A percentile compares a stretch with the other conserved stretches of the same genome.
These are phyloP conservation scores for Pichia kudriavzevii DNA, from an alignment of 1,139 yeast species.

Conservation along the genomic window DNA sequence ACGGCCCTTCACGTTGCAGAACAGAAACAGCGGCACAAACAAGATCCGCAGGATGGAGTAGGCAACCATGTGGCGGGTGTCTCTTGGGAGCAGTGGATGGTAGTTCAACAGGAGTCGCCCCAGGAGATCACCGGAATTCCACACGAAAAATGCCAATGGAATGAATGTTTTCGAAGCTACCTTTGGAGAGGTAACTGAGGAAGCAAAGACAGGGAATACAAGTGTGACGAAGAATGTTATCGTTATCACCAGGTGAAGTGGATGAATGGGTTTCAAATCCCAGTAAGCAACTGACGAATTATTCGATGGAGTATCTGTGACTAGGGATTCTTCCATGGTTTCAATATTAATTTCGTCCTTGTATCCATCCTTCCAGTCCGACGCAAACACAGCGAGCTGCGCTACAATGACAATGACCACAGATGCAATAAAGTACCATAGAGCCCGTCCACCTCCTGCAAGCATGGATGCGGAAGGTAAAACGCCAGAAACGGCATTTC, in stretches of 20 bases:
- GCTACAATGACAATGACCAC: constrained; percentile 51
- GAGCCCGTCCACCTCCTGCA: constrained; percentile 37
- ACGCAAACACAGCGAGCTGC: constrained; percentile 26
- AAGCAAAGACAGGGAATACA: constrained; percentile 86
- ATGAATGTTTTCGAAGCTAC: constrained; percentile 56
- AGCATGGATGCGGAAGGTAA: constrained; percentile 76
- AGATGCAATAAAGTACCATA: constrained; percentile 65
- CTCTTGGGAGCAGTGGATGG: constrained; percentile 35
- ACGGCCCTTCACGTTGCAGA: constrained; percentile 52
- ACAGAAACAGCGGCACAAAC: constrained; percentile 56
- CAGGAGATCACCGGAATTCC: constrained; percentile 84
- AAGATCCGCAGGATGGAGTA: constrained; percentile 48
- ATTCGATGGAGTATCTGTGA: too few relatives aligned
- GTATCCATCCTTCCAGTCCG: constrained; percentile 2
- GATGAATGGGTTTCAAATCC: too few relatives aligned
- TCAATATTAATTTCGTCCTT: background rate
- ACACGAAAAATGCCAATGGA: constrained; percentile 70
- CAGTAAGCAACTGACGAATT: too few relatives aligned
- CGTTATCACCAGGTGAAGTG: too few relatives aligned
- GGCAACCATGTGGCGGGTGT: constrained; percentile 37
- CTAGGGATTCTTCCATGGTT: background rate
- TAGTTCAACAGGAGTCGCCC: constrained; percentile 62
- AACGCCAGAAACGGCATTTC: constrained; percentile 92
- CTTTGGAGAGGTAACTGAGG: constrained; percentile 50
- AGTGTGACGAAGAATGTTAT: constrained; percentile 70